A percentile compares a stretch with the other conserved stretches of the same genome.
Conservation (phyloP, 225 moss, liverwort and hornwort species). For the Bryum argenteum region DNA sequence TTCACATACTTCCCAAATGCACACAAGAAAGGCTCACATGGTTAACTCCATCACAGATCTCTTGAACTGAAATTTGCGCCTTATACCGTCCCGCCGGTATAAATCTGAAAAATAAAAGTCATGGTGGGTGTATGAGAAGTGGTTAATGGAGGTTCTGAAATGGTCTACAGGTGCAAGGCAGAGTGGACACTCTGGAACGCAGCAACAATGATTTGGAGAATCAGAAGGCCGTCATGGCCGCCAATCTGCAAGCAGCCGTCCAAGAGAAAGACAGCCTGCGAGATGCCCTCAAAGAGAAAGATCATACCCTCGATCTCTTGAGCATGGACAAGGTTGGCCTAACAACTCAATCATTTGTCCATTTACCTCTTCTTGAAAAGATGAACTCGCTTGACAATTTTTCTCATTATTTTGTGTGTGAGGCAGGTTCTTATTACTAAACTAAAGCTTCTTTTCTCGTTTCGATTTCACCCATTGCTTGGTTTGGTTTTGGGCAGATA, state of each 20-base stretch:
- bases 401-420: no score
- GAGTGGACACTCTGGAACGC: conserved; percentile 61
- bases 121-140: no score
- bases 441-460: no score
- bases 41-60: no score
- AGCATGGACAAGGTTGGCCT: conserved; percentile 92
- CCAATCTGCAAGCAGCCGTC: conserved; percentile 63
- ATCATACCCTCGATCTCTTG: conserved; percentile 86
- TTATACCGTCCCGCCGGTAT: no score
- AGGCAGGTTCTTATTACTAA: no score
- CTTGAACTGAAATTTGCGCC: no score
- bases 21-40: no score
- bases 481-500: conserved; percentile 33
- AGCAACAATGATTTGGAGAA: conserved; percentile 54
- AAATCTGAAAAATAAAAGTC: no score
- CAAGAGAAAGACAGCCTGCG: conserved; percentile 68
- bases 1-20: no score
- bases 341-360: conserved; percentile 7
- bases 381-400: no score
- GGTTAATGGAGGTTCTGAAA: neutral
- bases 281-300: conserved; percentile 75
- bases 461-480: neutral
- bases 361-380: no score
- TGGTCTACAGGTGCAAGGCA: conserved; percentile 59
- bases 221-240: conserved; percentile 63